Base-by-base conservation (phyloP, 148 eudicot species). In the Chenopodium suecicum region DNA sequence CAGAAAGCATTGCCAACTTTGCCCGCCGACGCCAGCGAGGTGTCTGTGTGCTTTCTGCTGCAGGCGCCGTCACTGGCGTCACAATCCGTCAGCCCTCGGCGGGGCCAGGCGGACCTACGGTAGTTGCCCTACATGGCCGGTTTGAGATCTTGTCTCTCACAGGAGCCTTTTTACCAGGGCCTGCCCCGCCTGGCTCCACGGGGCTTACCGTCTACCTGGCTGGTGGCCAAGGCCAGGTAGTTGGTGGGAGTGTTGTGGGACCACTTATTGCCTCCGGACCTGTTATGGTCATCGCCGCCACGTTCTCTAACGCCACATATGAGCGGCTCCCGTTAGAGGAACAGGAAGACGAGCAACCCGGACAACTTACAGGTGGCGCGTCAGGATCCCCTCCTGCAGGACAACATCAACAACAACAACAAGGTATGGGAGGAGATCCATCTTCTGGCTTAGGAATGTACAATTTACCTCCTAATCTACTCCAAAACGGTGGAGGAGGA, bases 21-120 rank as follows among this genome's bases (percentile, higher is more conserved):
- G 83, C 83, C 46, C 74, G 83, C 19, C 74, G 78, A 37, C 83
- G 83, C 74, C 83, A 81, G 54, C 83, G 83, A 14, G 83, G 83
- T 23, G 83, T 81, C 48, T 81, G 83, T 32, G 83, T 81, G 17
- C 50, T 81, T 58, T 81, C 83, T 0, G 83, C 83, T 0, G 77
- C 83, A 4, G 83, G 83, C 4, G 71, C 83, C 2, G 79, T 81
- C 54, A 74, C 65, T 4, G 83, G 83, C 0, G 83, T 81, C n/a
- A 81, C 83, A 4, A 81, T 81, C 19, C 48, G 83, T 0, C 83
- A 81, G 14, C 83, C 83, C 66, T 32, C 83, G 4, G 47, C 79
- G 1, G 74, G 73, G n/a, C 73, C 74, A 0, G 83, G 83, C 2
- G 74, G 78, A n/a, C 73, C 78, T 1, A 23, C 78, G 1, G 83